Evolutionary conservation across 805 yeast genomes (phyloP).

Genomic region (Pichia thaimueangensis): DNA sequence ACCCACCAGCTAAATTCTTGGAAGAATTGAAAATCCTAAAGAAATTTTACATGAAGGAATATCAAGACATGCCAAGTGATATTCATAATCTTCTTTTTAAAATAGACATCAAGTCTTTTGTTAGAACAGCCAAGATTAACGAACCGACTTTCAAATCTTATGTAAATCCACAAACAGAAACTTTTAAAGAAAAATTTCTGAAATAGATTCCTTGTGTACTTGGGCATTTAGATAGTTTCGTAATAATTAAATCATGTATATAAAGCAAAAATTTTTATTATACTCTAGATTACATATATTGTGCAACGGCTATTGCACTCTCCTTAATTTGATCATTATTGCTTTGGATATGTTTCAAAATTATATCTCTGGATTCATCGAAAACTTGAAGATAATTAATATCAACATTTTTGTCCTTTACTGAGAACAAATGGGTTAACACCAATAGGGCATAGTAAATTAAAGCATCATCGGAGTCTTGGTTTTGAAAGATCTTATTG

Average conservation of each 20-base stretch:
- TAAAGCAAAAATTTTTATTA: too few species aligned
- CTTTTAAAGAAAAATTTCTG: slow-evolving; percentile 16
- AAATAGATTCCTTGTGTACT: background rate
- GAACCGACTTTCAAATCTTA: slow-evolving; percentile 14
- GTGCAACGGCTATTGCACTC: background rate
- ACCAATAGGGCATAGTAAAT: slow-evolving; percentile 1
- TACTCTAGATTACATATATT: slow-evolving; percentile 1
- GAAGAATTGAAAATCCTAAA: slow-evolving; percentile 12
- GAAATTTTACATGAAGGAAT: slow-evolving; percentile 1
- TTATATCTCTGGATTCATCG: slow-evolving; percentile 1
- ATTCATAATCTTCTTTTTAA: slow-evolving; percentile 14
- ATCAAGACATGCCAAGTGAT: slow-evolving; percentile 2
- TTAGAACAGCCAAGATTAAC: slow-evolving; percentile 17
- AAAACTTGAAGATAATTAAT: background rate
- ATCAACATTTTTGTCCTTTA: background rate
- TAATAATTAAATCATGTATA: too few species aligned
- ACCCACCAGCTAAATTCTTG: slow-evolving; percentile 14
- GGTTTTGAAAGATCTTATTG: slow-evolving; percentile 13
- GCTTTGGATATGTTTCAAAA: background rate
- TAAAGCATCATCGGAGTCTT: slow-evolving; percentile 18
- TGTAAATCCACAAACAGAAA: slow-evolving; percentile 26
- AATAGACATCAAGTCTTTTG: slow-evolving; percentile 16
- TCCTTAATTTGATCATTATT: slow-evolving; percentile 4
- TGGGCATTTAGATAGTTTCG: too few species aligned
- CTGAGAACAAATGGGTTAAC: background rate